phyloP scores from a whole-genome alignment of 1,284 basidiomycete species.

The Trichosporon sp. region DNA sequence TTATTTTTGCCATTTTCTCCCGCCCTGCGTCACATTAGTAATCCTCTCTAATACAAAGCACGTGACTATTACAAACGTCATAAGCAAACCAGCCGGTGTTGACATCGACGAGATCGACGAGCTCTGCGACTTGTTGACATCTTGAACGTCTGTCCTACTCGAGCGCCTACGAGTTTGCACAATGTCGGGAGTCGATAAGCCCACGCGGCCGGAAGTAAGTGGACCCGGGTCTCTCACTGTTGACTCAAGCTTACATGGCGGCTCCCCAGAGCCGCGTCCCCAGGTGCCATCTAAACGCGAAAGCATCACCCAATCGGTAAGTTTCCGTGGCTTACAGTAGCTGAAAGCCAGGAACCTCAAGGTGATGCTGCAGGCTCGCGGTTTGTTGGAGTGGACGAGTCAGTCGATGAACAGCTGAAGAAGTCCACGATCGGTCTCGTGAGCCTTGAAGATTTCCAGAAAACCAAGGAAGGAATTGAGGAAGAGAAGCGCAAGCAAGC shows the following conservation, averaged over 20 bases:
- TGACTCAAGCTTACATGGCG: constrained; percentile 6
- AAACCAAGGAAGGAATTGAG: constrained; percentile 80
- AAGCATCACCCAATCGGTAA: constrained; percentile 32
- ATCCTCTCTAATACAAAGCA: background rate
- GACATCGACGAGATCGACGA: background rate
- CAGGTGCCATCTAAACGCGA: constrained; percentile 40
- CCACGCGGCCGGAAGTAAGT: background rate
- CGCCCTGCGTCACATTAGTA: background rate
- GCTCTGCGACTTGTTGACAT: background rate
- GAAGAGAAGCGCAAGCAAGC: constrained; percentile 88
- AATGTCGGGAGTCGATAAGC: background rate
- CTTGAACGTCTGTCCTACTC: background rate
- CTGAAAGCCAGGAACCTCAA: constrained; percentile 32
- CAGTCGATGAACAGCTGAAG: constrained; percentile 90
- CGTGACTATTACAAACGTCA: constrained; percentile 7
- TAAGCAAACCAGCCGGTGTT: background rate
- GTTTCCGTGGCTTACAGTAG: background rate
- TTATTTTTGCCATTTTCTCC: constrained; percentile 12
- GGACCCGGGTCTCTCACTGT: too few species aligned
- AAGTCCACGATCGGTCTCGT: constrained; percentile 91
- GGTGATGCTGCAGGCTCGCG: constrained; percentile 75
- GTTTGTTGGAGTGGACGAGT: constrained; percentile 91
- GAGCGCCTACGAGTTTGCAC: too few species aligned
- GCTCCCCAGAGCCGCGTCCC: constrained; percentile 29
- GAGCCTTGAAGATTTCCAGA: constrained; percentile 85